Conservation (phyloP, 805 yeast species). For the Clavispora carvajalis region DNA sequence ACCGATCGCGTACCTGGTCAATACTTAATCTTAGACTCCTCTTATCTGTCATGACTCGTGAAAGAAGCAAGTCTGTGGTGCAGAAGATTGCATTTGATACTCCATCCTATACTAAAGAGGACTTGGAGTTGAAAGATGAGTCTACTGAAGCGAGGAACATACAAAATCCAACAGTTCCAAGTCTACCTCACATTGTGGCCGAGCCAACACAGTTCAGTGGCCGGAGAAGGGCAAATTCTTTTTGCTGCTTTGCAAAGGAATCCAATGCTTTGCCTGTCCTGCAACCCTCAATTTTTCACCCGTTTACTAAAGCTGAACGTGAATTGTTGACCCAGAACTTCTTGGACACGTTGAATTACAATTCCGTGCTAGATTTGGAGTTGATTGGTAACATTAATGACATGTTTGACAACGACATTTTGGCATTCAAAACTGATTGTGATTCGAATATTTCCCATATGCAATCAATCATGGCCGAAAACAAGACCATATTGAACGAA, state of each 20-base stretch:
- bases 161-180: slow-evolving; percentile 12
- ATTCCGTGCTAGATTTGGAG: slow-evolving; percentile 33
- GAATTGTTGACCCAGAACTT: slow-evolving; percentile 28
- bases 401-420: slow-evolving; percentile 26
- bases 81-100: slow-evolving; percentile 53
- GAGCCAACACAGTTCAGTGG: not conserved
- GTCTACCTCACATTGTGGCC: not conserved
- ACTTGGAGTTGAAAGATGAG: slow-evolving; percentile 15
- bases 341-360: slow-evolving; percentile 37
- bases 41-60: slow-evolving; percentile 30
- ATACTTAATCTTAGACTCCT: too few species aligned
- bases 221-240: not conserved
- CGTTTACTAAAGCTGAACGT: slow-evolving; percentile 36
- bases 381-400: slow-evolving; percentile 39
- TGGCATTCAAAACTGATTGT: slow-evolving; percentile 32
- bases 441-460: slow-evolving; percentile 17
- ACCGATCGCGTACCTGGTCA: not conserved
- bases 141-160: slow-evolving; percentile 12
- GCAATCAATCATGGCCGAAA: slow-evolving; percentile 36
- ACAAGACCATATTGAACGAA: slow-evolving; percentile 39
- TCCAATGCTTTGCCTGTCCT: not conserved
- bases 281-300: slow-evolving; percentile 15
- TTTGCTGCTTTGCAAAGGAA: not conserved
- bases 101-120: slow-evolving; percentile 33
- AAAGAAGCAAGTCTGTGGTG: slow-evolving; percentile 59